Evolutionary conservation across 169 alveolate genomes (phyloP).

Genomic region (Cryptosporidium sp.): DNA sequence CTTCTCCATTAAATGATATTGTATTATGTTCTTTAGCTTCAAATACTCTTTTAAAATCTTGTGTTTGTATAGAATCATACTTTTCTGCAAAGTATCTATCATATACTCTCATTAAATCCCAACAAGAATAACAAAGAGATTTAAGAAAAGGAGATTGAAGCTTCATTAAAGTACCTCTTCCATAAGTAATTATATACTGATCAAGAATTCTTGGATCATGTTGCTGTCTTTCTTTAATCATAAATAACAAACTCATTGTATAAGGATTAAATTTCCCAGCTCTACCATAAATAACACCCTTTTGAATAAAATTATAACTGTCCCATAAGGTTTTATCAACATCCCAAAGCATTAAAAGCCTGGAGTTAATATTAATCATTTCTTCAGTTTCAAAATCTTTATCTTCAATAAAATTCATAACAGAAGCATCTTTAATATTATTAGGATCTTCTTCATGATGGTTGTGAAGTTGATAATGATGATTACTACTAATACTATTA

Average conservation of each 20-base stretch:
- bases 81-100: constrained; percentile 63
- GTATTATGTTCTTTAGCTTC: constrained; percentile 62
- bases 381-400: constrained; percentile 51
- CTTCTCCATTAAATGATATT: constrained; percentile 38
- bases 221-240: constrained; percentile 43
- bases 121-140: constrained; percentile 44
- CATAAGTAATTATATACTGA: constrained; percentile 57
- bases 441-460: neutral
- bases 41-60: constrained; percentile 41
- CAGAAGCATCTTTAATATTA: neutral
- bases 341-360: constrained; percentile 55
- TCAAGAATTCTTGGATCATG: constrained; percentile 59
- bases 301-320: constrained; percentile 14
- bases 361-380: constrained; percentile 3
- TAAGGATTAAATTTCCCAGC: constrained; percentile 60
- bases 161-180: constrained; percentile 29
- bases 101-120: constrained; percentile 66
- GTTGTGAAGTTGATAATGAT: too few species aligned
- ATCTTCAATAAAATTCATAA: constrained; percentile 38
- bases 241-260: constrained; percentile 39
- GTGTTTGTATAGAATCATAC: constrained; percentile 13
- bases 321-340: constrained; percentile 58
- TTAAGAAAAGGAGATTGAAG: constrained; percentile 29
- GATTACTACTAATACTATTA: too few species aligned
- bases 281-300: constrained; percentile 1